Evolutionary conservation across 2,329 filamentous ascomycete species (phyloP).

Genomic region (Metarhizium sp.): DNA sequence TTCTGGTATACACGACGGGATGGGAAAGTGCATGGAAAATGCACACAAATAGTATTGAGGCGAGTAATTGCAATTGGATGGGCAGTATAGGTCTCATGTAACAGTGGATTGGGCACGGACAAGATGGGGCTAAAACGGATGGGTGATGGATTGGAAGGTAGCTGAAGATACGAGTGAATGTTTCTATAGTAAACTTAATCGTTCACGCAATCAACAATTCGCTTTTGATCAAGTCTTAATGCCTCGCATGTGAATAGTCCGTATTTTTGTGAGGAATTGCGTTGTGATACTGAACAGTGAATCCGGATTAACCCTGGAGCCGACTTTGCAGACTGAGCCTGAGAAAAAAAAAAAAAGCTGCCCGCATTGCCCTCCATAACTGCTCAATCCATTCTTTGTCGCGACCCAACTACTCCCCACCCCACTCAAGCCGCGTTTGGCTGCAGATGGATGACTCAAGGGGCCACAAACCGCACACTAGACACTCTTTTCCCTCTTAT

Average conservation of each 20-base stretch:
- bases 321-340: neutral
- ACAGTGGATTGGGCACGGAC: neutral
- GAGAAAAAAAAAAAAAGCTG: neutral
- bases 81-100: neutral
- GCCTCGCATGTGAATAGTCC: neutral
- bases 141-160: neutral
- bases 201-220: neutral
- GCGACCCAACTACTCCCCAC: conserved; percentile 1
- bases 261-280: neutral
- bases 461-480: conserved; percentile 6
- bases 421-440: conserved; percentile 7
- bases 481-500: conserved; percentile 5
- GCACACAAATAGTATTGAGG: neutral
- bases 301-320: neutral
- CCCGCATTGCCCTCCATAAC: neutral
- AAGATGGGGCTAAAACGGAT: neutral
- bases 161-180: neutral
- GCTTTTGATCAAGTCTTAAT: neutral
- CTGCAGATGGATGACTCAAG: conserved; percentile 9
- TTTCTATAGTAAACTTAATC: neutral
- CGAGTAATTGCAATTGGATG: too few relatives aligned
- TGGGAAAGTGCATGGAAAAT: neutral
- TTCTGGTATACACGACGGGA: neutral
- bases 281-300: neutral
- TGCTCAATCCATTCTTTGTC: neutral